Evolutionary conservation across 306 rosid genomes (phyloP).

Genomic region (Nissolia schottii): DNA sequence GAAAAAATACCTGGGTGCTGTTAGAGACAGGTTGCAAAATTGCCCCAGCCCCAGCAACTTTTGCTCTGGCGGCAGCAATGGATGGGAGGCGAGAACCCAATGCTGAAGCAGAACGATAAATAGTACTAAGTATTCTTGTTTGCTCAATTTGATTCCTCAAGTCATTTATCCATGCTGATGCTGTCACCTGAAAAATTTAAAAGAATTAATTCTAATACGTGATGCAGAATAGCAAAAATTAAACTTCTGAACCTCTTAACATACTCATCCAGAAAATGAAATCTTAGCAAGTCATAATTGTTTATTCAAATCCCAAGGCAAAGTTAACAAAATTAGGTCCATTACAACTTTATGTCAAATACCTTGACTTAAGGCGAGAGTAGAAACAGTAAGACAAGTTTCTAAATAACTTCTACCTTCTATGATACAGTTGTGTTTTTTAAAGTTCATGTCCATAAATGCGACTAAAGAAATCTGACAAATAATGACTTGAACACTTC

Average conservation of each 20-base stretch:
- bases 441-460: neutral
- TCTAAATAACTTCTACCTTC: neutral
- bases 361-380: neutral
- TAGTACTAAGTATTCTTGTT: constrained; percentile 89
- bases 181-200: constrained; percentile 66
- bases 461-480: neutral
- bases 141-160: constrained; percentile 88
- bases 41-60: constrained; percentile 93
- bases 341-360: neutral
- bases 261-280: neutral
- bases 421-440: neutral
- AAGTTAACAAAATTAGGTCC: neutral
- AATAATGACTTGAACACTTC: neutral
- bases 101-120: constrained; percentile 95
- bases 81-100: constrained; percentile 96
- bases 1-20: constrained; percentile 72
- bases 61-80: constrained; percentile 86
- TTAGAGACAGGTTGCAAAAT: constrained; percentile 90
- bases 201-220: neutral
- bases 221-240: neutral
- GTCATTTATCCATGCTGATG: constrained; percentile 97
- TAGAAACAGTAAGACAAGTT: neutral
- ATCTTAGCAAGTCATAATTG: neutral
- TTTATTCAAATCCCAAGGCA: neutral
- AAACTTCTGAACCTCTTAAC: constrained; percentile 3